Conservation (phyloP, 2,329 filamentous ascomycete species). For the Colletotrichum noveboracense region DNA sequence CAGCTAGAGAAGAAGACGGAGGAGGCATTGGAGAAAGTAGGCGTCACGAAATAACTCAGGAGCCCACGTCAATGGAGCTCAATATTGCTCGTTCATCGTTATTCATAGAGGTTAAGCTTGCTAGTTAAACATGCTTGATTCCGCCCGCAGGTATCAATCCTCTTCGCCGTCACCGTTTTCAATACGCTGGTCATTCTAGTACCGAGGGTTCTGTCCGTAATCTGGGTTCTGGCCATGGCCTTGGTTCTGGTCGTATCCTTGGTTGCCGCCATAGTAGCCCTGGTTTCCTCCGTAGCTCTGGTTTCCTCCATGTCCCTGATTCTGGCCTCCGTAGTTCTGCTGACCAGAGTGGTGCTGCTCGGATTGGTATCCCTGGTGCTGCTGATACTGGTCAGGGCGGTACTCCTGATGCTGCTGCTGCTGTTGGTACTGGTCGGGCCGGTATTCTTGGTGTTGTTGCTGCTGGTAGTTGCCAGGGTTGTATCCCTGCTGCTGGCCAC, state of each 20-base stretch:
- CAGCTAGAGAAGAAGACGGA: constrained; percentile 1
- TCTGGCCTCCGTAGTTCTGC: constrained; percentile 17
- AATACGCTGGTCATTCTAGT: constrained; percentile 2
- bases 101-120: neutral
- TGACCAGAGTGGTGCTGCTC: neutral
- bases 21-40: neutral
- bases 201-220: constrained; percentile 26
- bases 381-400: constrained; percentile 11
- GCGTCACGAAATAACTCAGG: neutral
- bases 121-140: neutral
- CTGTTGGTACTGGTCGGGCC: constrained; percentile 24
- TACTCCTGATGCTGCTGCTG: constrained; percentile 25
- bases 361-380: constrained; percentile 24
- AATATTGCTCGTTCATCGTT: neutral
- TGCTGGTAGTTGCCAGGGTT: constrained; percentile 28
- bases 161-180: neutral
- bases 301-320: constrained; percentile 16
- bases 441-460: constrained; percentile 30
- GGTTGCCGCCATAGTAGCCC: neutral
- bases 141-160: neutral
- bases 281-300: constrained; percentile 24
- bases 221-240: neutral
- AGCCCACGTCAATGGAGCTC: neutral
- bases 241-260: constrained; percentile 13
- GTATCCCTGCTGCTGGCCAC: constrained; percentile 30